Evolutionary conservation across 805 yeast species (phyloP), one percentile per base, ranked within the genome.

Genomic region (Kregervanrija pseudodelftensis): DNA sequence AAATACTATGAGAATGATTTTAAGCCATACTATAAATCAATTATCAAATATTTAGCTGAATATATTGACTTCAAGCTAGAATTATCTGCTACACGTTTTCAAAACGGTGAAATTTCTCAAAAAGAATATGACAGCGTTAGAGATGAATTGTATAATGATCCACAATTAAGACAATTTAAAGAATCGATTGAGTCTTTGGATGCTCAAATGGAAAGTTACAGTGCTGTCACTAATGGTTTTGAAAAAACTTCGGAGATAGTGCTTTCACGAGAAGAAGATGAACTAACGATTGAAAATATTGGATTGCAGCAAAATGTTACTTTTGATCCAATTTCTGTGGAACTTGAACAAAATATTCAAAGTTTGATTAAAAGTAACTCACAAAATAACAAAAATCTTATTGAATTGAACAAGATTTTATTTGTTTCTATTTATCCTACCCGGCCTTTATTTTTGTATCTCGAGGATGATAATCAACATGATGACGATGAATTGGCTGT

Each of bases 401-500:
- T 22, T 17, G 38, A 41, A 40, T 12, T 36, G 37, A 37, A 52
- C 41, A 70, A 70, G 37, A 66, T 73, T 8, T 54, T 70, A 1
- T 74, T 76, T 53, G 72, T 84, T 7, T 55, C 79, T 13, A 60
- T 69, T 2, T 69, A 79, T 49, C 93, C 93, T 0, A 74, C 74
- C 30, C 76, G 76, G 30, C 81, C 85, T 7, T 54, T 84, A 14
- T 86, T 87, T 0, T 70, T 65, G 33, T 37, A 22, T 30, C 22
- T 40, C 8, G 58, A 49, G 5, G 50, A 45, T 9, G 73, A 68
- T 12, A 69, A 61, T 7, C 63, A 58, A 1, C 61, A 56, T 11
- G 79, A 70, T 11, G 81, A 76, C 34, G 86, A 80, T 16, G 91
- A 82, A 16, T 39, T 85, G 31, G 76, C 72, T 36, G 73, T 85